A percentile compares a stretch with the other conserved stretches of the same genome.
Evolutionary conservation across 371 early-diverging fungal genomes (phyloP).

Genomic region (Mucor indicus): DNA sequence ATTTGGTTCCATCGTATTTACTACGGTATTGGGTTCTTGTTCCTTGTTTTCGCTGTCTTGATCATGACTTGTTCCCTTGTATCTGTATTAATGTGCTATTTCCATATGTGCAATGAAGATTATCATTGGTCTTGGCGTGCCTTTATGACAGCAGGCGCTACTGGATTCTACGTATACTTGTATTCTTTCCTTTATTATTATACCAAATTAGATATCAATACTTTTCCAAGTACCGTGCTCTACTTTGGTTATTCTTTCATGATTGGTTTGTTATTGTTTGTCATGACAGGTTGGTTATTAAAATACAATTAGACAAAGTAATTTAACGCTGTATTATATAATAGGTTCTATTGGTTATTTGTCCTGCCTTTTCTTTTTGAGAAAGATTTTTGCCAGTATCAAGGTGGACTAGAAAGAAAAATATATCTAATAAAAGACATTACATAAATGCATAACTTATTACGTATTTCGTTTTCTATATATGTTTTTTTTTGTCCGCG

Average conservation of each 20-base stretch:
- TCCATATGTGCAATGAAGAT: constrained; percentile 90
- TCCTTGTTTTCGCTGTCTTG: constrained; percentile 79
- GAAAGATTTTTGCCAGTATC: constrained; percentile 79
- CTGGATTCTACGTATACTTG: constrained; percentile 85
- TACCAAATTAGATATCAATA: constrained; percentile 68
- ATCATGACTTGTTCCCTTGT: constrained; percentile 83
- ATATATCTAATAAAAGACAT: too few relatives aligned
- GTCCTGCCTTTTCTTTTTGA: constrained; percentile 73
- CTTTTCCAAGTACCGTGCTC: constrained; percentile 75
- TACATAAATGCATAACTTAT: too few relatives aligned
- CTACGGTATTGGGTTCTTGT: constrained; percentile 86
- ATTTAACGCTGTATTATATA: background rate
- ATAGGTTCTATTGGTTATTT: constrained; percentile 72
- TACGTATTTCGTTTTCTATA: too few relatives aligned
- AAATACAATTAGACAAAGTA: background rate
- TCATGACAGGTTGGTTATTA: constrained; percentile 30
- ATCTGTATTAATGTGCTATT: constrained; percentile 84
- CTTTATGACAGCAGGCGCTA: constrained; percentile 85
- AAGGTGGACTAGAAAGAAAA: constrained; percentile 66
- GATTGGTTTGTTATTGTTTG: constrained; percentile 71
- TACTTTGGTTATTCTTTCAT: constrained; percentile 91
- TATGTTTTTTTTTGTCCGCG: too few relatives aligned
- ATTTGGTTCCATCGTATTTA: constrained; percentile 90
- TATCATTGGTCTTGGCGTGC: constrained; percentile 96
- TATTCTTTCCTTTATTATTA: constrained; percentile 83